Base-by-base conservation (phyloP, 2,329 filamentous ascomycete genomes). In the Calonectria montana region DNA sequence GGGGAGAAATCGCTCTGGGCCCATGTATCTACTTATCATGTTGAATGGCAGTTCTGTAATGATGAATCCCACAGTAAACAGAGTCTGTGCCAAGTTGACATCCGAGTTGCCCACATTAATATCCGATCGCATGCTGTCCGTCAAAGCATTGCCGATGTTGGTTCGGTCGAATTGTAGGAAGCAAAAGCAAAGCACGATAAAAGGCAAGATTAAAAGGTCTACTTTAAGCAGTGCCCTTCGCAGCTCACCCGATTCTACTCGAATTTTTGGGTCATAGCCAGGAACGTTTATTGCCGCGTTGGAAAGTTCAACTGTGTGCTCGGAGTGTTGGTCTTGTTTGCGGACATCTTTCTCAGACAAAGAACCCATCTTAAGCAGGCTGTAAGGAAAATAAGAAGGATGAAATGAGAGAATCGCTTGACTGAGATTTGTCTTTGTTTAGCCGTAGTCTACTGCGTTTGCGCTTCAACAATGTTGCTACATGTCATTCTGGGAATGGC, bases 11-110 rank as follows among this genome's bases (percentile, higher is more conserved):
- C 79, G 18, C 23, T 80, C 78, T 0, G 80, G 78, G 0, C 80
- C 80, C 3, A 81, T 74, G 45, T 74, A 76, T 23, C 75, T 76
- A 68, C 78, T 80, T 45, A 80, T 75, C 50, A 81, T 65, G 50
- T 81, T 81, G 69, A 81, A 81, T 0, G 80, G 80, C 0, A 81
- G 9, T 65, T 87, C 83, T 6, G 84, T 83, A 5, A 89, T 74
- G 10, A 89, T 84, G 53, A 89, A 88, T 0, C 87, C 87, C 2
- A 85, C 83, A 0, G 86, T 87, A 13, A 88, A 82, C 21, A 90
- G 81, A 65, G 87, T 87, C n/a, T 87, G 84, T 0, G 88, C 87
- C 9, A 88, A 74, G 64, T 89, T 90, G 75, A 89, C 85, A 59
- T 89, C 84, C 63, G 87, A 83, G 41, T 88, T 88, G 1, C 82